phyloP scores from a whole-genome alignment of 495 filamentous ascomycete genomes.

The Trichoderma parareesei region DNA sequence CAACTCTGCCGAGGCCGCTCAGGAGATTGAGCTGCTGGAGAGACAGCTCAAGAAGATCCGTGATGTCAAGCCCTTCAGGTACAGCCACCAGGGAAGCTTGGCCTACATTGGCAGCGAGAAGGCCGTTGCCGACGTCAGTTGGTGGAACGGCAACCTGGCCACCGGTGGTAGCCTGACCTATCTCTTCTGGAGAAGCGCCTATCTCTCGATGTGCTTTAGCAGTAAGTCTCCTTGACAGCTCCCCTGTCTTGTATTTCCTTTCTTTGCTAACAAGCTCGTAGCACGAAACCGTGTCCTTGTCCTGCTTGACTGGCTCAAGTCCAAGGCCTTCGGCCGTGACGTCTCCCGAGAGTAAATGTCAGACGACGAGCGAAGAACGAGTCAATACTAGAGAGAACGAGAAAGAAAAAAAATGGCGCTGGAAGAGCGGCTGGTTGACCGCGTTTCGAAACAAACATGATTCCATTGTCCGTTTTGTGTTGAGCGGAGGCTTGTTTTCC shows the following conservation, averaged over 20 bases:
- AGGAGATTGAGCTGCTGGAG: constrained; percentile 76
- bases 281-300: constrained; percentile 90
- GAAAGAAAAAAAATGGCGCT: neutral
- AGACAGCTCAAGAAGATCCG: constrained; percentile 80
- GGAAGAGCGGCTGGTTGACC: constrained; percentile 1
- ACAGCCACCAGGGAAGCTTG: constrained; percentile 91
- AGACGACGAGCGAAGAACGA: neutral
- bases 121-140: constrained; percentile 95
- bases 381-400: neutral
- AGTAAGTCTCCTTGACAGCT: constrained; percentile 49
- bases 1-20: constrained; percentile 55
- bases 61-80: constrained; percentile 93
- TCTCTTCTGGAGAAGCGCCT: constrained; percentile 95
- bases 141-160: constrained; percentile 93
- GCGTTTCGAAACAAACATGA: neutral
- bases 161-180: constrained; percentile 73
- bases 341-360: constrained; percentile 76
- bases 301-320: constrained; percentile 90
- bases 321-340: constrained; percentile 89
- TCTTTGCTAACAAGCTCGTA: constrained; percentile 26
- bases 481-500: constrained; percentile 8
- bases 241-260: neutral
- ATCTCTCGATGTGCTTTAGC: constrained; percentile 99
- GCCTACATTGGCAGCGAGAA: constrained; percentile 98
- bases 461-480: neutral